A percentile compares a stretch with the other conserved stretches of the same genome.
These are phyloP conservation scores for Pulveroboletus sp. DNA, from an alignment of 768 basidiomycete species.

Conservation along the genomic window DNA sequence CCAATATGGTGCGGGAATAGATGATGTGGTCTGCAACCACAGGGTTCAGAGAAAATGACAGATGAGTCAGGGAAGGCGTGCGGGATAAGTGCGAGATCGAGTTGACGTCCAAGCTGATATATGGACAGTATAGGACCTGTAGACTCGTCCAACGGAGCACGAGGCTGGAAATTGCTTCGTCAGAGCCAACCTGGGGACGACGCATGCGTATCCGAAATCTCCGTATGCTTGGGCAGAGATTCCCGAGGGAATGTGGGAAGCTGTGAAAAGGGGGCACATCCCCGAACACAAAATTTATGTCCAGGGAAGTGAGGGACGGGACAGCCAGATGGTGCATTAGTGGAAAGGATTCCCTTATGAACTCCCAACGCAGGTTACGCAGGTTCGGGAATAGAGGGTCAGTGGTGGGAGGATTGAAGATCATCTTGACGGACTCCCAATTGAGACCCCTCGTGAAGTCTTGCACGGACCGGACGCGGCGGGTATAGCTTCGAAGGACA, in stretches of 20 bases:
- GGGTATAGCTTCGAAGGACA: slow-evolving; percentile 9
- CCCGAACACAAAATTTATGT: slow-evolving; percentile 19
- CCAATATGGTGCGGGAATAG: not conserved
- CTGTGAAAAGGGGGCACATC: slow-evolving; percentile 16
- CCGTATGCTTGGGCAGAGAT: slow-evolving; percentile 16
- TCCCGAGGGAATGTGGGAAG: slow-evolving; percentile 15
- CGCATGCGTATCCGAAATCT: slow-evolving; percentile 13
- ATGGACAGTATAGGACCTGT: slow-evolving; percentile 13
- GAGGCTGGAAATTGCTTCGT: slow-evolving; percentile 12
- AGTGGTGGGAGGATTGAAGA: slow-evolving; percentile 14
- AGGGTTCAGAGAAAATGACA: slow-evolving; percentile 8
- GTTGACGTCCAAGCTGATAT: slow-evolving; percentile 11
- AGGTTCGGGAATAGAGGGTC: slow-evolving; percentile 20
- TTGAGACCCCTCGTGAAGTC: slow-evolving; percentile 16
- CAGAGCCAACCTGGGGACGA: slow-evolving; percentile 9
- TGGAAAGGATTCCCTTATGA: slow-evolving; percentile 13
- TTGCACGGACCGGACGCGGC: slow-evolving; percentile 11
- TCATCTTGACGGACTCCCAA: slow-evolving; percentile 14
- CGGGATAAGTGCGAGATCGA: slow-evolving; percentile 13
- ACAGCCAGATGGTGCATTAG: slow-evolving; percentile 16
- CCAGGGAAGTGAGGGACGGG: slow-evolving; percentile 14
- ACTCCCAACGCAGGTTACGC: slow-evolving; percentile 20
- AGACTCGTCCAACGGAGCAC: slow-evolving; percentile 16
- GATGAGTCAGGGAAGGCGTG: slow-evolving; percentile 9
- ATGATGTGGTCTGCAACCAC: not conserved